A percentile compares a stretch with the other conserved stretches of the same genome.
Evolutionary conservation across 2,329 filamentous ascomycete genomes (phyloP).

Genomic region (Clonostachys byssicola): DNA sequence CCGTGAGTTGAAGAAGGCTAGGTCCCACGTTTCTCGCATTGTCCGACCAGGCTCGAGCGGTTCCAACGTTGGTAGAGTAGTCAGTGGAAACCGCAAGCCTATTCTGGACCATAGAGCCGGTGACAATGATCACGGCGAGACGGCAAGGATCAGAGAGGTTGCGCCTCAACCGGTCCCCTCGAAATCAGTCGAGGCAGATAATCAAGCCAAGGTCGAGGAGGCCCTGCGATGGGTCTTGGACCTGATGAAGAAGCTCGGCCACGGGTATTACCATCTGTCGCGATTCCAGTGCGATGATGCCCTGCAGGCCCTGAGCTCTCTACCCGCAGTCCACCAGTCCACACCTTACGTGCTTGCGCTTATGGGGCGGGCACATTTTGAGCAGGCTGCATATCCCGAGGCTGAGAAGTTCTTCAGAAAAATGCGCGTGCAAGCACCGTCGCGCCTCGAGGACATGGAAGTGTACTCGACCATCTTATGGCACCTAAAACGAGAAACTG

Average conservation of each 20-base stretch:
- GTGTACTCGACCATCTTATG: slow-evolving; percentile 98
- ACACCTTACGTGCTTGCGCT: slow-evolving; percentile 92
- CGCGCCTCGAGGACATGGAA: slow-evolving; percentile 90
- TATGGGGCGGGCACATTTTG: slow-evolving; percentile 86
- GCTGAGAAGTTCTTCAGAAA: slow-evolving; percentile 83
- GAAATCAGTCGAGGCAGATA: neutral
- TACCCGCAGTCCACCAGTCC: slow-evolving; percentile 74
- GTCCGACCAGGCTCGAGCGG: slow-evolving; percentile 62
- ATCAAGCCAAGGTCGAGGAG: slow-evolving; percentile 62
- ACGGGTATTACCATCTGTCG: slow-evolving; percentile 72
- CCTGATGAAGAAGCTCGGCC: slow-evolving; percentile 75
- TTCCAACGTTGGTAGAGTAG: slow-evolving; percentile 76
- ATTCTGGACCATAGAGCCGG: slow-evolving; percentile 52
- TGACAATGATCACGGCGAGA: slow-evolving; percentile 67
- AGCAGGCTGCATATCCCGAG: slow-evolving; percentile 80
- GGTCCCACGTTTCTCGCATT: slow-evolving; percentile 64
- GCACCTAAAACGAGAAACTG: slow-evolving; percentile 90
- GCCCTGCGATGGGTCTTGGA: slow-evolving; percentile 74
- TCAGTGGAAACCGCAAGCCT: slow-evolving; percentile 86
- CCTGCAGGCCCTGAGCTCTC: slow-evolving; percentile 64
- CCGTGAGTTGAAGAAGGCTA: slow-evolving; percentile 79
- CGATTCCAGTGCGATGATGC: slow-evolving; percentile 78
- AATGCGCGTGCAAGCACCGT: slow-evolving; percentile 75
- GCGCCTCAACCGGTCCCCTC: slow-evolving; percentile 9
- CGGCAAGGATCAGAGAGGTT: slow-evolving; percentile 33